Conservation (phyloP, 805 yeast species). For the Schwanniomyces sp. region DNA sequence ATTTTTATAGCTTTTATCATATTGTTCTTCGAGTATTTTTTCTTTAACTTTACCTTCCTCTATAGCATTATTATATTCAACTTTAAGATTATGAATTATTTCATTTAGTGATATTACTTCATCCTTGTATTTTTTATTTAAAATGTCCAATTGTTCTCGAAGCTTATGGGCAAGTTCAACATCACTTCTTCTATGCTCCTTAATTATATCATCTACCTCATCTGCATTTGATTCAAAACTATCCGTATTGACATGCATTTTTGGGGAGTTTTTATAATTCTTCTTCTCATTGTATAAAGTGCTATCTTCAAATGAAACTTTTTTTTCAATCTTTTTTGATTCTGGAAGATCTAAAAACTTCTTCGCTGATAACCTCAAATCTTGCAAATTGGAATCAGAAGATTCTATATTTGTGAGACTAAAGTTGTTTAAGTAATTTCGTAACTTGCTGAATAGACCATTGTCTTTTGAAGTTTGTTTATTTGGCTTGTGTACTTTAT, state of each 20-base stretch:
- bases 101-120: slow-evolving; percentile 4
- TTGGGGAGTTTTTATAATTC: neutral
- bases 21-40: slow-evolving; percentile 1
- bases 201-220: slow-evolving; percentile 1
- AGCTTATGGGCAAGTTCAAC: neutral
- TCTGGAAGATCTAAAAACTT: slow-evolving; percentile 8
- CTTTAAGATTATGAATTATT: neutral
- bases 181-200: neutral
- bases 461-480: neutral
- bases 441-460: slow-evolving; percentile 10
- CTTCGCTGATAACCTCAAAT: slow-evolving; percentile 16
- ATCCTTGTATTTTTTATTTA: slow-evolving; percentile 3
- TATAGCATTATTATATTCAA: neutral
- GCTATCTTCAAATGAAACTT: slow-evolving; percentile 12
- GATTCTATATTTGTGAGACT: slow-evolving; percentile 11
- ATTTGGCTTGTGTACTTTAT: slow-evolving; percentile 2
- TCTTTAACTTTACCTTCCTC: slow-evolving; percentile 7
- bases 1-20: slow-evolving; percentile 4
- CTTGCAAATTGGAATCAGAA: slow-evolving; percentile 12
- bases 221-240: slow-evolving; percentile 8
- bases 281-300: neutral
- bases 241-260: neutral
- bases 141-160: neutral
- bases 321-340: slow-evolving; percentile 8
- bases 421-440: slow-evolving; percentile 12